Evolutionary conservation across 2,329 filamentous ascomycete species (phyloP).

Genomic region (Beauveria pseudobassiana): DNA sequence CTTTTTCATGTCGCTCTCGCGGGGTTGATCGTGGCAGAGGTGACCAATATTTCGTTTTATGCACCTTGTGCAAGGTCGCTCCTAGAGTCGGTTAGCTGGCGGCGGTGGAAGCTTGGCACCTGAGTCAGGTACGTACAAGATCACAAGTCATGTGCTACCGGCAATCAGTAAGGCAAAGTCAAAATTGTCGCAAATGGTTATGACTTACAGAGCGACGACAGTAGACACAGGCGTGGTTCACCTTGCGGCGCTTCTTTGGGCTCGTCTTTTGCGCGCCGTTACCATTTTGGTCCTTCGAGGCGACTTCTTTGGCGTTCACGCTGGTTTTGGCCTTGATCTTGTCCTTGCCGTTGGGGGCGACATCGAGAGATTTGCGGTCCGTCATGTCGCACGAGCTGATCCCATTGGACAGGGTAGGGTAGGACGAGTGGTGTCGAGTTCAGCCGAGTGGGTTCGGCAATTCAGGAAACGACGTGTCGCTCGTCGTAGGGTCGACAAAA

Average conservation of each 20-base stretch:
- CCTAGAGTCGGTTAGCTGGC: slow-evolving; percentile 43
- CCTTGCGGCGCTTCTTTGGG: slow-evolving; percentile 80
- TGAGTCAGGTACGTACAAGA: slow-evolving; percentile 55
- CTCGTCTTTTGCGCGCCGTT: slow-evolving; percentile 37
- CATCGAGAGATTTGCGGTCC: slow-evolving; percentile 21
- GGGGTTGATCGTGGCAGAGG: slow-evolving; percentile 94
- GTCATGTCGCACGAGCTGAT: slow-evolving; percentile 19
- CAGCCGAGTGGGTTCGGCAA: background rate
- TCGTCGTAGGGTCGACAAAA: background rate
- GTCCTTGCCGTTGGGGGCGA: slow-evolving; percentile 20
- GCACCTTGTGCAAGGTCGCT: slow-evolving; percentile 93
- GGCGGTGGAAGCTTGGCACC: slow-evolving; percentile 11
- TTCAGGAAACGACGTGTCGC: background rate
- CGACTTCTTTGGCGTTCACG: slow-evolving; percentile 17
- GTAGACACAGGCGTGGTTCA: slow-evolving; percentile 85
- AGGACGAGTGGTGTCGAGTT: background rate
- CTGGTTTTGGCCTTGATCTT: background rate
- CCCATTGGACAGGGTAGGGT: background rate
- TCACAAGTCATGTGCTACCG: slow-evolving; percentile 84
- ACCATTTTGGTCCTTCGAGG: slow-evolving; percentile 23
- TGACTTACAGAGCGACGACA: slow-evolving; percentile 81
- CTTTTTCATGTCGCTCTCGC: slow-evolving; percentile 76
- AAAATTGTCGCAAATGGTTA: slow-evolving; percentile 9
- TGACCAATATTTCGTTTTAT: slow-evolving; percentile 98
- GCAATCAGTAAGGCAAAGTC: slow-evolving; percentile 11